Conservation (phyloP, 768 basidiomycete genomes). For the Paxillus ammoniavirescens region DNA sequence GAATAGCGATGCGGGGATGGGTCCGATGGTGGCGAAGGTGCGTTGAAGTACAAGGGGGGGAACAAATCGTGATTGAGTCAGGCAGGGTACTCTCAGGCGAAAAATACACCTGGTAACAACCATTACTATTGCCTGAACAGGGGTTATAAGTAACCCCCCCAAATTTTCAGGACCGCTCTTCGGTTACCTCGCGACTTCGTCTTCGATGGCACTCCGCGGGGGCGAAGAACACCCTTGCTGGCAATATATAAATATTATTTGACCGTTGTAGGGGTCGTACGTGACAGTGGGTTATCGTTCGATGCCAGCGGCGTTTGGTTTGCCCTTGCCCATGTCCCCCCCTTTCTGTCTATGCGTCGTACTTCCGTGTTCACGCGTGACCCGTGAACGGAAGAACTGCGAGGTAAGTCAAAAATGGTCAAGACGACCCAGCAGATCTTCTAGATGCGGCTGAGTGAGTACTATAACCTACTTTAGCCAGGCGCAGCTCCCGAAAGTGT, state of each 20-base stretch:
- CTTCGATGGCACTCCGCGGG: not conserved
- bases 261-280: too few species aligned
- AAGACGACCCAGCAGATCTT: too few species aligned
- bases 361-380: too few species aligned
- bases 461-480: not conserved
- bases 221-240: not conserved
- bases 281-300: too few species aligned
- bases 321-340: too few species aligned
- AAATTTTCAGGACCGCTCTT: too few species aligned
- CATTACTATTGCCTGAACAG: not conserved
- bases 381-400: too few species aligned
- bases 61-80: not conserved
- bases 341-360: too few species aligned
- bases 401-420: too few species aligned
- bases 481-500: not conserved
- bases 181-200: not conserved
- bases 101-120: not conserved
- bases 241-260: too few species aligned
- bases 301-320: too few species aligned
- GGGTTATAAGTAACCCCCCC: not conserved
- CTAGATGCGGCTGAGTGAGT: too few species aligned
- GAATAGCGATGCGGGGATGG: not conserved
- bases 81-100: not conserved
- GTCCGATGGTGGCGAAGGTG: not conserved
- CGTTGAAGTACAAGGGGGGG: not conserved